Percentiles rank a stretch among this genome's conserved stretches.
phyloP scores from a whole-genome alignment of 805 yeast species.

The Metschnikowia henanensis region DNA sequence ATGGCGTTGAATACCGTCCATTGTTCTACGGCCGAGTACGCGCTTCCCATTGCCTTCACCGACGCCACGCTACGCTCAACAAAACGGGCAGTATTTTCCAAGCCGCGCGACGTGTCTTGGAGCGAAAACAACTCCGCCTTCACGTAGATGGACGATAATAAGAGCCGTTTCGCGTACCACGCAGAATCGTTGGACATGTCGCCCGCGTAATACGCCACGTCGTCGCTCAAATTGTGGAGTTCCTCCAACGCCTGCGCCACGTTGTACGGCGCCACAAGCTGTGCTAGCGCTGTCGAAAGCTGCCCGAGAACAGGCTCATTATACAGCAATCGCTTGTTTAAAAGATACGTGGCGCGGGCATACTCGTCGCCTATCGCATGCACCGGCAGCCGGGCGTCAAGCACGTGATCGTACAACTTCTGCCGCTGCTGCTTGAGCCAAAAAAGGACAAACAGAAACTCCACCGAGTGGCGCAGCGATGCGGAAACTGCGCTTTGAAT shows the following conservation, averaged over 20 bases:
- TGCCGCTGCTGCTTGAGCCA: constrained; percentile 47
- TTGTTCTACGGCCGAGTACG: constrained; percentile 67
- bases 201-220: constrained; percentile 75
- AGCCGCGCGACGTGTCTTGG: constrained; percentile 62
- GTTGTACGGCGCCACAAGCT: constrained; percentile 66
- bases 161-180: constrained; percentile 89
- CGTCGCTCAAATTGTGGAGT: constrained; percentile 77
- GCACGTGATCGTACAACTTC: constrained; percentile 31
- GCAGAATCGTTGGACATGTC: constrained; percentile 79
- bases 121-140: constrained; percentile 79
- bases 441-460: constrained; percentile 56
- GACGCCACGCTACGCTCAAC: constrained; percentile 58
- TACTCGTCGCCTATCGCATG: constrained; percentile 32
- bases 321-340: constrained; percentile 49
- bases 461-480: constrained; percentile 23
- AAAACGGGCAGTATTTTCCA: constrained; percentile 58
- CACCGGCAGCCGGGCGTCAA: constrained; percentile 24
- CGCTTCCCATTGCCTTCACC: constrained; percentile 54
- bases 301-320: constrained; percentile 49
- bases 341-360: constrained; percentile 44
- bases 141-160: constrained; percentile 68
- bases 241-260: constrained; percentile 58
- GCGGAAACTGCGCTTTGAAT: constrained; percentile 42
- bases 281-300: constrained; percentile 54
- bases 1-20: constrained; percentile 73